Percentiles rank a stretch among this genome's conserved stretches.
Conservation (phyloP, 1,284 basidiomycete genomes). For the Mycena sp. region DNA sequence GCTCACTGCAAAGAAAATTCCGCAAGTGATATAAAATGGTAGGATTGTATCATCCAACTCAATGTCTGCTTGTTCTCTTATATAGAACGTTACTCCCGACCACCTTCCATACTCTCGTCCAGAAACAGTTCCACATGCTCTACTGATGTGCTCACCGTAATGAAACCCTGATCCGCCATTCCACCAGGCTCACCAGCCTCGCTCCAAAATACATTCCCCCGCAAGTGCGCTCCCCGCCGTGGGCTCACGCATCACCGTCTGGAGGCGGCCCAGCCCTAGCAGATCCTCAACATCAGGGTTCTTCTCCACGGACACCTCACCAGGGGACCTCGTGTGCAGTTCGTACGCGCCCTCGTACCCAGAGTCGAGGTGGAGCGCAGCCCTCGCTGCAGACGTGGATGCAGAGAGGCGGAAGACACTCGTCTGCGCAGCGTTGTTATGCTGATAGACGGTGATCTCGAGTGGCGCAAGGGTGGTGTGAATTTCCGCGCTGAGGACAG, state of each 20-base stretch:
- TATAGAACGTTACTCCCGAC: constrained; percentile 2
- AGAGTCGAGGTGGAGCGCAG: constrained; percentile 3
- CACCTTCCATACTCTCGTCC: constrained; percentile 5
- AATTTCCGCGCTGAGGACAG: constrained; percentile 7
- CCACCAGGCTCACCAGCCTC: constrained; percentile 5
- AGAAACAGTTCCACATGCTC: constrained; percentile 7
- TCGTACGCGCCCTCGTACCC: constrained; percentile 6
- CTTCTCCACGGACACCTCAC: constrained; percentile 1
- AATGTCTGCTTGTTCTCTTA: constrained; percentile 5
- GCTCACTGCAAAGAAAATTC: constrained; percentile 3
- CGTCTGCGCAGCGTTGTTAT: constrained; percentile 3
- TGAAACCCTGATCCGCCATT: constrained; percentile 6
- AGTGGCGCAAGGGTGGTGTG: constrained; percentile 2
- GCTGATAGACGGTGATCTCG: constrained; percentile 4
- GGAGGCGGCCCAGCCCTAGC: constrained; percentile 6
- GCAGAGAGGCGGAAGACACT: constrained; percentile 4
- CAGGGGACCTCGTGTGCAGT: constrained; percentile 7
- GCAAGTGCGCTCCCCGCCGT: not conserved
- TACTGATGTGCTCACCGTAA: constrained; percentile 6
- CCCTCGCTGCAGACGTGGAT: constrained; percentile 1
- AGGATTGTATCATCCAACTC: constrained; percentile 4
- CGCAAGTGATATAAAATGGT: constrained; percentile 5
- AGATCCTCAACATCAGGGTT: constrained; percentile 2
- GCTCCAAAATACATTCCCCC: constrained; percentile 7
- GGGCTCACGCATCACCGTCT: constrained; percentile 2